These are phyloP conservation scores for Westerdykella aurantiaca DNA, from an alignment of 2,329 filamentous ascomycete species.

Conservation along the genomic window DNA sequence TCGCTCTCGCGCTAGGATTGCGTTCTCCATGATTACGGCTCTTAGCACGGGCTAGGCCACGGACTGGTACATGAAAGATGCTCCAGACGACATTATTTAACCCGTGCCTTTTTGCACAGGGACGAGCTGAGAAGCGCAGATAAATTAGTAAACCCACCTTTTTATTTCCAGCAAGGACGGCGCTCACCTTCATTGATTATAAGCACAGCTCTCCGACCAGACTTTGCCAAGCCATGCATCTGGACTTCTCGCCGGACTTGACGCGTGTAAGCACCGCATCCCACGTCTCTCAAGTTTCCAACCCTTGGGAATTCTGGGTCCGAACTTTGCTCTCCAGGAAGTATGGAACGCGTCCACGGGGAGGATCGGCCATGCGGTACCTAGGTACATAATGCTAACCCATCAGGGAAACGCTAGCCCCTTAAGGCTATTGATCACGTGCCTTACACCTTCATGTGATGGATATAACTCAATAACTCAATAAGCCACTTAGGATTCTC, in stretches of 20 bases:
- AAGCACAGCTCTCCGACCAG: slow-evolving; percentile 60
- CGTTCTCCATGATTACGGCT: slow-evolving; percentile 29
- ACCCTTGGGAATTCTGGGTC: too few species aligned
- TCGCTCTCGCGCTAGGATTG: slow-evolving; percentile 64
- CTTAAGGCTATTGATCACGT: too few species aligned
- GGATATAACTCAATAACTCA: too few species aligned
- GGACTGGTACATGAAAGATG: slow-evolving; percentile 52
- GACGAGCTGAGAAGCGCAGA: slow-evolving; percentile 55
- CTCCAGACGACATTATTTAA: slow-evolving; percentile 68
- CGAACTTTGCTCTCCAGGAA: too few species aligned
- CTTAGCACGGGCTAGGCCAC: slow-evolving; percentile 40
- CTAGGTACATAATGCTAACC: too few species aligned
- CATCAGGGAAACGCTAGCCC: too few species aligned
- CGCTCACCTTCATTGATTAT: slow-evolving; percentile 75
- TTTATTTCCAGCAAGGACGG: too few species aligned
- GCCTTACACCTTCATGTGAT: too few species aligned
- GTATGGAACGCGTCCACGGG: too few species aligned
- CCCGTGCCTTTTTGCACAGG: slow-evolving; percentile 60
- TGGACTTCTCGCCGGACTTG: slow-evolving; percentile 71
- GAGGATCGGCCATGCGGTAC: too few species aligned
- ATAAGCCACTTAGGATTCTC: too few species aligned
- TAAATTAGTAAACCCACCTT: too few species aligned
- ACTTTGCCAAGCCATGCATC: slow-evolving; percentile 64
- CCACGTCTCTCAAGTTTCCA: slow-evolving; percentile 68
- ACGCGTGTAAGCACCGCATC: slow-evolving; percentile 61